phyloP scores from a whole-genome alignment of 169 alveolate species.

The Pseudocohnilembus persalinus region DNA sequence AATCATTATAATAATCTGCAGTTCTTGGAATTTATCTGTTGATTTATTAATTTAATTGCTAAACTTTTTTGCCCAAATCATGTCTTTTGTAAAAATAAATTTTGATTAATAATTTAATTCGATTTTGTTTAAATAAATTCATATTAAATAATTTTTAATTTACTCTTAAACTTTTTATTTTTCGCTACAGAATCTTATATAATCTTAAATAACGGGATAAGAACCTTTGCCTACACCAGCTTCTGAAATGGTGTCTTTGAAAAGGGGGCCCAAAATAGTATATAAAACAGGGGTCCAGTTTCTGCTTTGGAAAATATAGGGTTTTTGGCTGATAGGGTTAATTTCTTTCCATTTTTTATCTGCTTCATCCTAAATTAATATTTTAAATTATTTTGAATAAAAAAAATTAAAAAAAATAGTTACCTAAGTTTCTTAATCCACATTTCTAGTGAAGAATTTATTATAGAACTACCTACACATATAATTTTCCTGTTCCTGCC shows the following conservation, averaged over 20 bases:
- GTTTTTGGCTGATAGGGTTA: neutral
- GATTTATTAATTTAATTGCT: slow-evolving; percentile 8
- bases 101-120: too few species aligned
- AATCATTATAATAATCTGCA: slow-evolving; percentile 23
- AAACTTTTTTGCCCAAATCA: slow-evolving; percentile 6
- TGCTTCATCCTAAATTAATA: slow-evolving; percentile 5
- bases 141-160: too few species aligned
- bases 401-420: too few species aligned
- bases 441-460: neutral
- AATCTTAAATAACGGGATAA: slow-evolving; percentile 17
- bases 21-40: neutral
- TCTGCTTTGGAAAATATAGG: slow-evolving; percentile 15
- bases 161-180: neutral
- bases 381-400: too few species aligned
- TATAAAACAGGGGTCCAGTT: slow-evolving; percentile 24
- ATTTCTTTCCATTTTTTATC: slow-evolving; percentile 19
- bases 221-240: slow-evolving; percentile 23
- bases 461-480: neutral
- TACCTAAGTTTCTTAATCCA: neutral
- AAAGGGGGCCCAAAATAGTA: neutral
- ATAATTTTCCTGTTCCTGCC: neutral
- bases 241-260: slow-evolving; percentile 10
- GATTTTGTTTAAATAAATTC: too few species aligned
- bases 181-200: slow-evolving; percentile 21
- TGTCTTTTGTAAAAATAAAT: neutral